Evolutionary conservation across 2,329 filamentous ascomycete species (phyloP).

Genomic region (Talaromyces funiculosus): DNA sequence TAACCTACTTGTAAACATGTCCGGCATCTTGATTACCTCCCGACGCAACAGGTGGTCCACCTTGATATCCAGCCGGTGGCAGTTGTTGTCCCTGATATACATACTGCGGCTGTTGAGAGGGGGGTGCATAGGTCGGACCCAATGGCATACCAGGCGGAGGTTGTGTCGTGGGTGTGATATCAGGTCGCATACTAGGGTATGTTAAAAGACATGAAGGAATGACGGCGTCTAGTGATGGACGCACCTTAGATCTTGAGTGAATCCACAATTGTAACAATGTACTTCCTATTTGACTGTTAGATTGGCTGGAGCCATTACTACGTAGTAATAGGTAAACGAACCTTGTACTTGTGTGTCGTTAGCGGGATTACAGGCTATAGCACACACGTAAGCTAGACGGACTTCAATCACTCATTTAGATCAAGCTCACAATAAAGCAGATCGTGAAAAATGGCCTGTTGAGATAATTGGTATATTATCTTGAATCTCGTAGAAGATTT

Average conservation of each 20-base stretch:
- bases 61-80: neutral
- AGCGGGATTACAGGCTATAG: slow-evolving; percentile 35
- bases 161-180: slow-evolving; percentile 33
- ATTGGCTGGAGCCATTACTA: neutral
- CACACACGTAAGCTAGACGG: neutral
- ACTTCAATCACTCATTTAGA: neutral
- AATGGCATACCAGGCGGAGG: slow-evolving; percentile 26
- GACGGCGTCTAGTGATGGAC: neutral
- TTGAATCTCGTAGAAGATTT: neutral
- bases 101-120: neutral
- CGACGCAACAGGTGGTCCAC: neutral
- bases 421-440: slow-evolving; percentile 37
- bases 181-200: slow-evolving; percentile 28
- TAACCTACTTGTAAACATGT: slow-evolving; percentile 8
- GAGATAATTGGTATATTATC: neutral
- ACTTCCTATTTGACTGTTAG: slow-evolving; percentile 31
- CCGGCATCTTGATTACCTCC: slow-evolving; percentile 6
- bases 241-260: slow-evolving; percentile 34
- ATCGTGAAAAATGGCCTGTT: slow-evolving; percentile 42
- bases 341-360: slow-evolving; percentile 36
- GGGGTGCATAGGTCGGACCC: slow-evolving; percentile 18
- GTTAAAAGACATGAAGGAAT: neutral
- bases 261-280: slow-evolving; percentile 34
- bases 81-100: slow-evolving; percentile 1
- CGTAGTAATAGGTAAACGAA: slow-evolving; percentile 11